These are phyloP conservation scores for Pseudogymnoascus sp. DNA, from an alignment of 2,329 filamentous ascomycete species.

Conservation along the genomic window DNA sequence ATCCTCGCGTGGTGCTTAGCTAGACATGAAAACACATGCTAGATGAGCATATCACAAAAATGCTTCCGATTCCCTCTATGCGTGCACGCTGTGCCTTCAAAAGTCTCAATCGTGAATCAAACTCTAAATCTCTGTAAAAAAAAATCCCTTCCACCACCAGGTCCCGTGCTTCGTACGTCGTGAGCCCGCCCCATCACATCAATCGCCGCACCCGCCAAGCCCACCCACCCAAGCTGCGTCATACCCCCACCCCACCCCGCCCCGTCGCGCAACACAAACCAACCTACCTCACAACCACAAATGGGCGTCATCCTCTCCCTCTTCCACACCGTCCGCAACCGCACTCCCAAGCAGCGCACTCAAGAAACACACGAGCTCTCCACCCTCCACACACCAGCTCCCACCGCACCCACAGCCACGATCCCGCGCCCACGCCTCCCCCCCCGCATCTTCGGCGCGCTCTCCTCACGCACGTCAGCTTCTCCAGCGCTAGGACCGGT, in stretches of 20 bases:
- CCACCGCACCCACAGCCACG: not conserved
- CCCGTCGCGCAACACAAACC: not conserved
- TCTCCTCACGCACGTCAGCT: not conserved
- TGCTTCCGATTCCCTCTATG: not conserved
- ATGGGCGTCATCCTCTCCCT: conserved; percentile 5
- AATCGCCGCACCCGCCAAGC: not conserved
- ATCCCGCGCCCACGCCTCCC: not conserved
- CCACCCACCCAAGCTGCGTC: not conserved
- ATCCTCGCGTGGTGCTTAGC: conserved; percentile 9
- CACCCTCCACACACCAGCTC: not conserved
- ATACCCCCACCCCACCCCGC: not conserved
- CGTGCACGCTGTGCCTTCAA: not conserved
- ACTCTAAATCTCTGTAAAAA: not conserved
- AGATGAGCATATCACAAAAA: conserved; percentile 8
- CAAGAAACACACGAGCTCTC: not conserved
- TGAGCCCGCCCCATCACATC: not conserved
- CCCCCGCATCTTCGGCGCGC: not conserved
- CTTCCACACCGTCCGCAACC: not conserved
- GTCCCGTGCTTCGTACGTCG: not conserved
- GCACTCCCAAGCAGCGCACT: not conserved
- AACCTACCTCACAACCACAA: not conserved
- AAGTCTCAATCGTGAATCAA: not conserved
- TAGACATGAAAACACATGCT: conserved; percentile 9
- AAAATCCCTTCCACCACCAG: not conserved
- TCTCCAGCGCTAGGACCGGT: not conserved